Percentiles rank a stretch among this genome's conserved stretches.
Evolutionary conservation across 1,139 yeast genomes (phyloP).

Genomic region (Meyerozyma sp.): DNA sequence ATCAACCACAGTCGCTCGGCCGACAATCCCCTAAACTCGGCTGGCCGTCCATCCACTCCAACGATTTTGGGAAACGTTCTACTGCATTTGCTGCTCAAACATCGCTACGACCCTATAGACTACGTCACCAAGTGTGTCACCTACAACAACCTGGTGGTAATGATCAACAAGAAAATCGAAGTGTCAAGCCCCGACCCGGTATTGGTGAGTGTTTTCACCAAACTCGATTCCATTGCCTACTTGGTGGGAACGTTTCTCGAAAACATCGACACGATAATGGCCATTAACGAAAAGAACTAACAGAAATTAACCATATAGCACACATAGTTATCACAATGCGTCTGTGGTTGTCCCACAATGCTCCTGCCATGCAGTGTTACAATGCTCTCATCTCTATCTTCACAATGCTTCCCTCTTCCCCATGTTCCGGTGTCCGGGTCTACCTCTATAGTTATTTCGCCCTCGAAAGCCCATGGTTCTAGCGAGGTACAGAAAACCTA

Average conservation of each 20-base stretch:
- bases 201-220: conserved; percentile 38
- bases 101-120: conserved; percentile 33
- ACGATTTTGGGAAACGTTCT: conserved; percentile 21
- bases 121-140: conserved; percentile 43
- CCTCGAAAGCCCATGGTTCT: neutral
- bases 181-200: conserved; percentile 43
- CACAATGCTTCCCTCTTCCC: neutral
- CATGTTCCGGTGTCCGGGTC: neutral
- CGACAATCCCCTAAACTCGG: neutral
- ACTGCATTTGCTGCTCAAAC: conserved; percentile 26
- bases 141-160: conserved; percentile 36
- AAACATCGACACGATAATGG: neutral
- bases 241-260: conserved; percentile 17
- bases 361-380: neutral
- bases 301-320: too few relatives aligned
- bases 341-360: too few relatives aligned
- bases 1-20: conserved; percentile 2
- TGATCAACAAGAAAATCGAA: conserved; percentile 39
- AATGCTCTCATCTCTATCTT: neutral
- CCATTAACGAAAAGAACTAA: neutral
- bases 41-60: neutral
- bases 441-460: neutral
- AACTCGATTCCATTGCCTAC: conserved; percentile 39
- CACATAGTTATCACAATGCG: too few relatives aligned
- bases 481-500: neutral